These are phyloP conservation scores for Monosporozyma unispora DNA, from an alignment of 805 yeast species.

Conservation along the genomic window DNA sequence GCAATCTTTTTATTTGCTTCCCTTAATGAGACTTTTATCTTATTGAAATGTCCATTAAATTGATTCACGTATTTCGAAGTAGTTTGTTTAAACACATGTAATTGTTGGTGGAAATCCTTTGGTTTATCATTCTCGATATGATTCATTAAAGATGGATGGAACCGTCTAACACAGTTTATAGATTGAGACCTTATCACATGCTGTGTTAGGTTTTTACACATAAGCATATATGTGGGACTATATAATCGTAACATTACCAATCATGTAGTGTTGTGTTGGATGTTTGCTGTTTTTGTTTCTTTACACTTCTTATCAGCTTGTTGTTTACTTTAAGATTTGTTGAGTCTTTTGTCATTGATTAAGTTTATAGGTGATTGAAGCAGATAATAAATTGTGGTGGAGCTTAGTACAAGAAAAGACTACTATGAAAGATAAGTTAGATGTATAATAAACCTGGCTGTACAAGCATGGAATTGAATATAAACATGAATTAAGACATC, in stretches of 20 bases:
- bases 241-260: neutral
- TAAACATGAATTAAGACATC: neutral
- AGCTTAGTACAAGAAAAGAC: too few relatives aligned
- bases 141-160: neutral
- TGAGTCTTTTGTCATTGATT: neutral
- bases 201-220: neutral
- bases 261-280: neutral
- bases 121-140: neutral
- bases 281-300: neutral
- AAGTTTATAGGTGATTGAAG: neutral
- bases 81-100: slow-evolving; percentile 4
- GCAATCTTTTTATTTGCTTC: slow-evolving; percentile 32
- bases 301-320: neutral
- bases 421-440: too few relatives aligned
- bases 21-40: slow-evolving; percentile 30
- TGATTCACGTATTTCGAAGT: slow-evolving; percentile 11
- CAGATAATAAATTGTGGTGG: too few relatives aligned
- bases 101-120: neutral
- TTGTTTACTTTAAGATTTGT: neutral
- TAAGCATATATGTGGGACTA: neutral
- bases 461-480: too few relatives aligned
- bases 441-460: too few relatives aligned
- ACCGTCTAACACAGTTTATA: neutral
- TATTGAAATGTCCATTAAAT: slow-evolving; percentile 11
- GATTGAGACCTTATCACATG: neutral